A percentile compares a stretch with the other conserved stretches of the same genome.
Evolutionary conservation across 805 yeast genomes (phyloP).

Genomic region (Saturnispora halmiae): DNA sequence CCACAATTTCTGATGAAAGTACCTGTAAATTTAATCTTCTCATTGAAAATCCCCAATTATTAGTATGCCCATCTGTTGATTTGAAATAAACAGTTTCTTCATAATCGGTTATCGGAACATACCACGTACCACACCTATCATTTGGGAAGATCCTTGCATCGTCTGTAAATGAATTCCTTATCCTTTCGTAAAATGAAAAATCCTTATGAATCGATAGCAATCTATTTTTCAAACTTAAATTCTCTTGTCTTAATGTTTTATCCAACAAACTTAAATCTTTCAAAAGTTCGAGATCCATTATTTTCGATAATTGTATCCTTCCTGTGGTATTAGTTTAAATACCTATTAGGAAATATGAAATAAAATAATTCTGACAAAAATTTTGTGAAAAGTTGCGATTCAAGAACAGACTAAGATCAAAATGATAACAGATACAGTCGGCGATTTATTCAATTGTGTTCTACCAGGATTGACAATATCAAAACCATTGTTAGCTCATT

Average conservation of each 20-base stretch:
- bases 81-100: slow-evolving; percentile 59
- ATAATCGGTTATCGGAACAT: slow-evolving; percentile 40
- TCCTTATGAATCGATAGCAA: slow-evolving; percentile 67
- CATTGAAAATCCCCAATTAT: slow-evolving; percentile 70
- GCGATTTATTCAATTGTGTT: slow-evolving; percentile 43
- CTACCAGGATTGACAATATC: slow-evolving; percentile 3
- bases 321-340: too few species aligned
- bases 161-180: slow-evolving; percentile 23
- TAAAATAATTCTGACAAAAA: too few species aligned
- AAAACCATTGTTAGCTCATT: slow-evolving; percentile 50
- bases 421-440: slow-evolving; percentile 37
- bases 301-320: too few species aligned
- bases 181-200: slow-evolving; percentile 38
- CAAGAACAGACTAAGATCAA: too few species aligned
- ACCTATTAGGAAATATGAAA: too few species aligned
- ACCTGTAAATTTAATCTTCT: slow-evolving; percentile 70
- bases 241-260: slow-evolving; percentile 10
- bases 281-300: slow-evolving; percentile 18
- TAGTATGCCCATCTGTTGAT: slow-evolving; percentile 84
- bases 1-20: slow-evolving; percentile 38
- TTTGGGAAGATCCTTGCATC: slow-evolving; percentile 54
- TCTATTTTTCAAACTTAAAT: slow-evolving; percentile 32
- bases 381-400: too few species aligned
- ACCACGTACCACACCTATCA: slow-evolving; percentile 86
- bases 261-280: slow-evolving; percentile 12